Evolutionary conservation across 768 basidiomycete species (phyloP).

Genomic region (Amanita thiersii): DNA sequence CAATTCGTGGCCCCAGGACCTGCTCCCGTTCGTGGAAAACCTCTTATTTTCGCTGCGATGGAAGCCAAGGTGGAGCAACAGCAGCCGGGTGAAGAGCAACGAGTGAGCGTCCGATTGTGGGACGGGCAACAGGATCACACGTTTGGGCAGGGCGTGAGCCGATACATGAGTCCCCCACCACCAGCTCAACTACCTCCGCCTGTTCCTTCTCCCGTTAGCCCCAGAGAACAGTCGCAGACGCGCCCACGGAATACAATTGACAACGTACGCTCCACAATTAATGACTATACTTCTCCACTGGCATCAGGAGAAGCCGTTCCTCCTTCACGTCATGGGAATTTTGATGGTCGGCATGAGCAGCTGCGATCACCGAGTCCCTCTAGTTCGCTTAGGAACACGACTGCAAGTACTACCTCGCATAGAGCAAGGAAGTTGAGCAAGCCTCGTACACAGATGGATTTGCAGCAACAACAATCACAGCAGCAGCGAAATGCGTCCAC

Average conservation of each 20-base stretch:
- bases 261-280: neutral
- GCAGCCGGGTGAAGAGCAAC: constrained; percentile 5
- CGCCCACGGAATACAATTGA: neutral
- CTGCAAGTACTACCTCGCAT: constrained; percentile 12
- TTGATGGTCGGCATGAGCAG: constrained; percentile 2
- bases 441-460: constrained; percentile 13
- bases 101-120: constrained; percentile 7
- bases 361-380: neutral
- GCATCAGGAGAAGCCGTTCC: constrained; percentile 9
- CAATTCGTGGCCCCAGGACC: constrained; percentile 12
- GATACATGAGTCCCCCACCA: constrained; percentile 2
- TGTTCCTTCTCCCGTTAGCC: too few relatives aligned
- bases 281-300: constrained; percentile 14
- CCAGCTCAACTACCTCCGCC: too few relatives aligned
- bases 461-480: constrained; percentile 1
- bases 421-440: constrained; percentile 23
- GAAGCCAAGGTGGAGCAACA: constrained; percentile 15
- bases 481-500: constrained; percentile 13
- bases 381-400: too few relatives aligned
- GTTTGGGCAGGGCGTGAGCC: neutral
- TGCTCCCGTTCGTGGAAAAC: constrained; percentile 32
- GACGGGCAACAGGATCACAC: constrained; percentile 8
- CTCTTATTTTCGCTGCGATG: constrained; percentile 60
- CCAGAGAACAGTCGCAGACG: too few relatives aligned
- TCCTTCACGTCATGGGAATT: constrained; percentile 7